These are phyloP conservation scores for Centaurea solstitialis DNA, from an alignment of 129 eudicot species.

Conservation along the genomic window DNA sequence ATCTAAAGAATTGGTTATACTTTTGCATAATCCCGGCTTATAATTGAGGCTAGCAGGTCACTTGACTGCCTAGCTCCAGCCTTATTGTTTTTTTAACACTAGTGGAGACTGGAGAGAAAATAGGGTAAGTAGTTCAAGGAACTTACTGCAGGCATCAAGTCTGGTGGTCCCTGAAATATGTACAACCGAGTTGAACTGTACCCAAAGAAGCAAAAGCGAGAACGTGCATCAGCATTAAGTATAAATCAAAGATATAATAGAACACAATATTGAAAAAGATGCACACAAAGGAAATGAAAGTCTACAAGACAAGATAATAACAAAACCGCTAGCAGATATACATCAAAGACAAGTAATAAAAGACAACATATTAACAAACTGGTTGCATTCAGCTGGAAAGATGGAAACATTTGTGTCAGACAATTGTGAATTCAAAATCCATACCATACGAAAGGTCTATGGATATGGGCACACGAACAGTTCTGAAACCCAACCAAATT, in stretches of 20 bases:
- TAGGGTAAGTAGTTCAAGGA: conserved; percentile 2
- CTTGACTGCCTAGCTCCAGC: too few species aligned
- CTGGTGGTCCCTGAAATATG: conserved; percentile 93
- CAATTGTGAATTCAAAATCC: not conserved
- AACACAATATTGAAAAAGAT: not conserved
- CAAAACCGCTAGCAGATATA: not conserved
- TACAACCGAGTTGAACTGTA: conserved; percentile 87
- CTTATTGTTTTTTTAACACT: too few species aligned
- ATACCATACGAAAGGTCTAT: not conserved
- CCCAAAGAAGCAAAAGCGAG: not conserved
- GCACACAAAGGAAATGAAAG: not conserved
- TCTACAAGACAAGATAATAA: not conserved
- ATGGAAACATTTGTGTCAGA: not conserved
- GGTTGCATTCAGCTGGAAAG: not conserved
- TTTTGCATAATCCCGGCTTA: not conserved
- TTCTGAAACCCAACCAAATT: not conserved
- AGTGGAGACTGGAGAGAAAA: too few species aligned
- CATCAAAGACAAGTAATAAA: not conserved
- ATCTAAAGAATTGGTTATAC: not conserved
- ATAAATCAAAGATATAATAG: not conserved
- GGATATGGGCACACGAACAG: not conserved
- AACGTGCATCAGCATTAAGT: not conserved
- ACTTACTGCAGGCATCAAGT: conserved; percentile 90
- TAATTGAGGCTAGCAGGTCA: not conserved
- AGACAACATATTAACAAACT: not conserved